These are phyloP conservation scores for Biscutella laevigata DNA, from an alignment of 441 rosid genomes.

Conservation along the genomic window DNA sequence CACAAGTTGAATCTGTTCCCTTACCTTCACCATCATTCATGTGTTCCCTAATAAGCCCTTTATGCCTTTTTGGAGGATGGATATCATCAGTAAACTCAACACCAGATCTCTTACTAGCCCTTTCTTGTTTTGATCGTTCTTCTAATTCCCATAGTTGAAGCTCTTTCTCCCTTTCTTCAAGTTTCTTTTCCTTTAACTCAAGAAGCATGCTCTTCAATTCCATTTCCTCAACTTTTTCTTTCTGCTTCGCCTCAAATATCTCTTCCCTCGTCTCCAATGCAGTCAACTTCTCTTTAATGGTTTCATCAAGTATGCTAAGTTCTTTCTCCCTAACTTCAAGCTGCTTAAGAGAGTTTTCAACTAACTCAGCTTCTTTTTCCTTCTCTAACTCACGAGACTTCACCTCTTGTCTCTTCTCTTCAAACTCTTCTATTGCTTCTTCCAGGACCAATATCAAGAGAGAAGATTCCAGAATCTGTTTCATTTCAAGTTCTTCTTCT, in stretches of 20 bases:
- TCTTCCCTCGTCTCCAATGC: constrained; percentile 1
- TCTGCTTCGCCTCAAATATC: neutral
- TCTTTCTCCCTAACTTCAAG: constrained; percentile 11
- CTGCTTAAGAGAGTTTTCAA: no score
- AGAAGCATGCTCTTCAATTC: neutral
- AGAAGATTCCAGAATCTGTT: neutral
- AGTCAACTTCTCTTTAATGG: neutral
- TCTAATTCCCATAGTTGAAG: neutral
- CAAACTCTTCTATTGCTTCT: neutral
- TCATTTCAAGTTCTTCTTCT: neutral
- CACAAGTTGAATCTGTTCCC: neutral
- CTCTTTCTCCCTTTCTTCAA: neutral
- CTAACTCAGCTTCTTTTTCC: neutral
- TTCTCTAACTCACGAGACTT: neutral
- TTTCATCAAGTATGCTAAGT: neutral
- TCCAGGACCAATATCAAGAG: neutral
- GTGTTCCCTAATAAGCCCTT: neutral
- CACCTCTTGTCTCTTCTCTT: neutral
- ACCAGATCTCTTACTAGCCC: constrained; percentile 8
- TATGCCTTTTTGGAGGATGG: constrained; percentile 1
- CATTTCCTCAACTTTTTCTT: neutral
- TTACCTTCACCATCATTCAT: neutral
- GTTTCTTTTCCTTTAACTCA: neutral
- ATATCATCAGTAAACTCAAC: no score
- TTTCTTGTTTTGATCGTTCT: neutral